phyloP scores from a whole-genome alignment of 2,329 filamentous ascomycete species.

The Ophiostoma quercus region DNA sequence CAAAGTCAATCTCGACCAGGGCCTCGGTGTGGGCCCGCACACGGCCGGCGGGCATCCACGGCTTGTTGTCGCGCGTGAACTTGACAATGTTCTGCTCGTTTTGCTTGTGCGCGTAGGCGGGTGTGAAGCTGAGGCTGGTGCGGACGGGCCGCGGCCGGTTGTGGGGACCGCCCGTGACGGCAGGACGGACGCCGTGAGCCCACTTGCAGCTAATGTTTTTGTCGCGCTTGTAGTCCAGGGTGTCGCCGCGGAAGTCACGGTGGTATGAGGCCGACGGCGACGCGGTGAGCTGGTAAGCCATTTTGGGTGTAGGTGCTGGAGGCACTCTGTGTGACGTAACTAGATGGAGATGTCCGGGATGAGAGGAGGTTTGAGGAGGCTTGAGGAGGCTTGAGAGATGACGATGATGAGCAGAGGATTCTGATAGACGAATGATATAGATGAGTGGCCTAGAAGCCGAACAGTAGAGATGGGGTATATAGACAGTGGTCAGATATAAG shows the following conservation, averaged over 20 bases:
- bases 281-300: constrained; percentile 24
- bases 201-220: constrained; percentile 43
- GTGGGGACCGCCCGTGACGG: constrained; percentile 26
- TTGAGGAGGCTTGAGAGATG: no score
- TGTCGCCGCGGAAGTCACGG: constrained; percentile 43
- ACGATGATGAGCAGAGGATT: neutral
- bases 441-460: no score
- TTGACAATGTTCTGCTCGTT: constrained; percentile 39
- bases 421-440: no score
- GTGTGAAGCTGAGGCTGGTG: neutral
- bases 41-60: constrained; percentile 30
- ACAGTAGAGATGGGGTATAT: neutral
- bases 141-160: constrained; percentile 3
- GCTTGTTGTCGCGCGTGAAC: constrained; percentile 30
- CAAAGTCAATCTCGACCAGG: constrained; percentile 34
- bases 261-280: constrained; percentile 28
- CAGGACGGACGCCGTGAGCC: constrained; percentile 37
- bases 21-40: constrained; percentile 35
- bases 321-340: neutral
- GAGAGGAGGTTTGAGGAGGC: neutral
- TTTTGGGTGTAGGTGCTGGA: neutral
- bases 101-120: constrained; percentile 21
- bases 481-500: neutral
- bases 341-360: neutral
- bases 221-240: constrained; percentile 41